These are phyloP conservation scores for Aspergillus candidus DNA, from an alignment of 2,329 filamentous ascomycete genomes.

Conservation along the genomic window DNA sequence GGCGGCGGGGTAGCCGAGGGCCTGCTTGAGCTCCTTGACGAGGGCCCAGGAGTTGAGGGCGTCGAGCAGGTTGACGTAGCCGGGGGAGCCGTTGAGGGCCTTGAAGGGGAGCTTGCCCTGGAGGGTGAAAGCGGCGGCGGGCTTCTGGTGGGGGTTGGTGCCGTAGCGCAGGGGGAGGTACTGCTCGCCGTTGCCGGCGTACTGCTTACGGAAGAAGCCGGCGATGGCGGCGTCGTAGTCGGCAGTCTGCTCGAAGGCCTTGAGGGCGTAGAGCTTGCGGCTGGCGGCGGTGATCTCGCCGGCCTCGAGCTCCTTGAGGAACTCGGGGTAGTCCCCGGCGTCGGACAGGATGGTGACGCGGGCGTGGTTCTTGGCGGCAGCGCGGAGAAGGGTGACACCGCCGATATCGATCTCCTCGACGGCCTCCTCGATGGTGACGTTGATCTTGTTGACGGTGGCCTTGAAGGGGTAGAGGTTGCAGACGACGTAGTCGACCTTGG, in stretches of 20 bases:
- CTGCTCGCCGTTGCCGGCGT: slow-evolving; percentile 77
- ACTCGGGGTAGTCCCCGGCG: slow-evolving; percentile 86
- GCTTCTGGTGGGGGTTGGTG: slow-evolving; percentile 97
- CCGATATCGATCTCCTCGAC: slow-evolving; percentile 99
- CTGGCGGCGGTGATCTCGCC: slow-evolving; percentile 80
- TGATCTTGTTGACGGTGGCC: slow-evolving; percentile 93
- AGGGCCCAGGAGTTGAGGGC: slow-evolving; percentile 94
- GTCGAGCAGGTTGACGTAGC: slow-evolving; percentile 96
- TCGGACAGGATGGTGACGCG: slow-evolving; percentile 95
- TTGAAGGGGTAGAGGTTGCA: slow-evolving; percentile 99
- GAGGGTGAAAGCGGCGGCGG: slow-evolving; percentile 74
- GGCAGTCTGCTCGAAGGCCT: slow-evolving; percentile 97
- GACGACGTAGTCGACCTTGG: slow-evolving; percentile 91
- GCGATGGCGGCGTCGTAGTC: slow-evolving; percentile 94
- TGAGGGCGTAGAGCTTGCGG: slow-evolving; percentile 85
- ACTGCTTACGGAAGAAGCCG: slow-evolving; percentile 96
- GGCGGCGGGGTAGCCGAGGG: slow-evolving; percentile 80
- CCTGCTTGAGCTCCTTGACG: slow-evolving; percentile 90
- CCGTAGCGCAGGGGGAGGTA: slow-evolving; percentile 86
- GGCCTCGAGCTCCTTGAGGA: slow-evolving; percentile 79
- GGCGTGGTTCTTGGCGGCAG: slow-evolving; percentile 95
- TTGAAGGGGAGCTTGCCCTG: slow-evolving; percentile 83
- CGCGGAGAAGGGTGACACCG: slow-evolving; percentile 90
- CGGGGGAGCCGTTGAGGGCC: slow-evolving; percentile 79
- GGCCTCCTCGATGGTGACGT: slow-evolving; percentile 92